Conservation (phyloP, 768 basidiomycete species). For the Boletus sp. region DNA sequence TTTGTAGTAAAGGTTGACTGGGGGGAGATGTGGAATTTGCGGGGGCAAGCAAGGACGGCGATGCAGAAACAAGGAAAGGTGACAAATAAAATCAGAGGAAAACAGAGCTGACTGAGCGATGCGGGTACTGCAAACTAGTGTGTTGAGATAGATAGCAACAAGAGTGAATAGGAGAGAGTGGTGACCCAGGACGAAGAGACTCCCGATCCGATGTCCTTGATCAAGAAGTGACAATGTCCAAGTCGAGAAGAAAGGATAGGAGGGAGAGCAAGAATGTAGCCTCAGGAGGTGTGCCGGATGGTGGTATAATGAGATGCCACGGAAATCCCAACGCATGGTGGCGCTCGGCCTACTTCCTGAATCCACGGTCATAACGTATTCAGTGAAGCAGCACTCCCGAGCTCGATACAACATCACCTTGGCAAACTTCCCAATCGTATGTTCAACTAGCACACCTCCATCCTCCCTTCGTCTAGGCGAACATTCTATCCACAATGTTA, state of each 20-base stretch:
- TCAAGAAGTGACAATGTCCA: conserved; percentile 16
- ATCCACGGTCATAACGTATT: conserved; percentile 16
- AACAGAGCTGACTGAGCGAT: conserved; percentile 22
- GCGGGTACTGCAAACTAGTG: conserved; percentile 23
- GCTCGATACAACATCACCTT: conserved; percentile 31
- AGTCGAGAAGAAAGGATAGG: conserved; percentile 12
- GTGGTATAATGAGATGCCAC: conserved; percentile 22
- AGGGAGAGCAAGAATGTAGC: neutral
- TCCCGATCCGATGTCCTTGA: conserved; percentile 18
- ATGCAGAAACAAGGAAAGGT: conserved; percentile 21
- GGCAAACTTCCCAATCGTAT: conserved; percentile 7
- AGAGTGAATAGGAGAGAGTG: conserved; percentile 13
- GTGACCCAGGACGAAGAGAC: conserved; percentile 16
- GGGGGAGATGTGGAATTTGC: conserved; percentile 15
- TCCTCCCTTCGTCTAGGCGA: conserved; percentile 16
- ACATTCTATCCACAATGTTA: conserved; percentile 31
- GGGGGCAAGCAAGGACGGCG: conserved; percentile 20
- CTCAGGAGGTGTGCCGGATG: conserved; percentile 5
- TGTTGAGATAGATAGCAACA: conserved; percentile 28
- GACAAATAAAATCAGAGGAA: conserved; percentile 22
- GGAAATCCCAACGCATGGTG: conserved; percentile 11
- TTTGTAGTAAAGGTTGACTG: conserved; percentile 13
- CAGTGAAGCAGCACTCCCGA: conserved; percentile 16
- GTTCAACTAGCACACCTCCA: conserved; percentile 16
- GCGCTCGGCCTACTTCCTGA: conserved; percentile 17